Evolutionary conservation across 345 rosid species (phyloP), one percentile per base, ranked within the genome.

Genomic region (Conringia planisiliqua): DNA sequence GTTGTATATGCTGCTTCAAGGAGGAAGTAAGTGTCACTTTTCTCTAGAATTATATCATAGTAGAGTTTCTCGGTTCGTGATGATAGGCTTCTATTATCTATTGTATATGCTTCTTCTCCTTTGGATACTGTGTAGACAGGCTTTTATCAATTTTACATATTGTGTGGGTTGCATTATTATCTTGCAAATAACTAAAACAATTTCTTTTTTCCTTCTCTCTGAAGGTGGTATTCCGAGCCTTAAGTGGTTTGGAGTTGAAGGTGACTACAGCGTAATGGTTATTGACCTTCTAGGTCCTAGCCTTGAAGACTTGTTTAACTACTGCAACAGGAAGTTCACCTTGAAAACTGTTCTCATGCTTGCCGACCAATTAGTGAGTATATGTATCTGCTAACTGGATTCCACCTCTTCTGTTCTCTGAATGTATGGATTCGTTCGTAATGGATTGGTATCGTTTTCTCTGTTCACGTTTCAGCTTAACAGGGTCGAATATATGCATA

Each of bases 261-360:
- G 80, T 24, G 97, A 90, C 1, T 86, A 90, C 77, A 90, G 82
- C 64, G 80, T 88, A 69, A 90, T 90, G 97, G 94, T 87, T 55
- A 88, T 90, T 63, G 97, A 90, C 71, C 97, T 90, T 74, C 85
- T 88, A 68, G 97, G 97, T 52, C 97, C 97, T 24, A 90, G 97
- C 80, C 85, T 90, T 82, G 97, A 90, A 83, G 97, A 90, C 75
- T 68, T 90, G 67, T 90, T 90, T 80, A 90, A 88, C 82, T 90
- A 85, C 50, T 88, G 97, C 85, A 85, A 84, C 75, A 81, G 97
- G 81, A 87, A 90, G 75, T 84, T 90, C 30, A 70, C 90, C 9
- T 80, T 88, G 85, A 90, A 90, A 85, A 83, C 97, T 26, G 97
- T 90, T 30, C 78, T 90, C 77, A 90, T 90, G 97, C 92, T 90